Base-by-base conservation (phyloP, 1,284 basidiomycete species). In the Malassezia sp. region DNA sequence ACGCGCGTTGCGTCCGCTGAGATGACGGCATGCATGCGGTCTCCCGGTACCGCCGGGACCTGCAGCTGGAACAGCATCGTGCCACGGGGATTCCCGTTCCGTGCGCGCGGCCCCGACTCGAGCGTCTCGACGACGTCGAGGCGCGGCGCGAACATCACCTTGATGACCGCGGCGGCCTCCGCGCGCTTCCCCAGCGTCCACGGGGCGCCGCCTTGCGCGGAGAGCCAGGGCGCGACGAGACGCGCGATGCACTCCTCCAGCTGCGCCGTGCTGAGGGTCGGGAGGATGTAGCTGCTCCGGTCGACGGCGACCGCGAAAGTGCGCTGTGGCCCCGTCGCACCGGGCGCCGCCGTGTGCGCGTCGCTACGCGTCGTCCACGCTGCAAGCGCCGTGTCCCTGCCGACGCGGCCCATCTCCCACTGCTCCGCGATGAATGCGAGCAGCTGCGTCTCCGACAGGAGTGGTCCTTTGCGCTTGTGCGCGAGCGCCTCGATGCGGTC, bases 241-340 rank as follows among this genome's bases (percentile, higher is more conserved):
- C 4, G 3, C 11, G 24, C 57, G 0, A 64, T 42, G 24, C 64
- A 49, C 3, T 53, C 43, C 34, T 61, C 59, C 37, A 67, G 49
- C 10, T 47, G 40, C 20, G 42, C 45, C 17, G 60, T 56, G 43
- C 57, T 64, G 28, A 67, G 47, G 10, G 54, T 59, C 3, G 65
- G 65, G 11, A 67, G 43, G 38, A 60, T 53, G 53, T 63, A 67
- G n/a, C 56, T 58, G 12, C 55, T 56, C 5, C 65, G 53, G 27
- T 67, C 65, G 28, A 63, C 61, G 2, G 38, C 46, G 2, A 56
- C 58, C 18, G 59, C 45, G 42, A 55, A 66, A 4, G 46, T 58
- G n/a, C n/a, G n/a, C 10, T 24, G 15, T 1, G 45, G 20, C 14
- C 14, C 18, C 12, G 38, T 37, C 14, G 52, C 34, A n/a, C n/a